A percentile compares a stretch with the other conserved stretches of the same genome.
These are phyloP conservation scores for Nigrospora oryzae DNA, from an alignment of 2,329 filamentous ascomycete genomes.

Conservation along the genomic window DNA sequence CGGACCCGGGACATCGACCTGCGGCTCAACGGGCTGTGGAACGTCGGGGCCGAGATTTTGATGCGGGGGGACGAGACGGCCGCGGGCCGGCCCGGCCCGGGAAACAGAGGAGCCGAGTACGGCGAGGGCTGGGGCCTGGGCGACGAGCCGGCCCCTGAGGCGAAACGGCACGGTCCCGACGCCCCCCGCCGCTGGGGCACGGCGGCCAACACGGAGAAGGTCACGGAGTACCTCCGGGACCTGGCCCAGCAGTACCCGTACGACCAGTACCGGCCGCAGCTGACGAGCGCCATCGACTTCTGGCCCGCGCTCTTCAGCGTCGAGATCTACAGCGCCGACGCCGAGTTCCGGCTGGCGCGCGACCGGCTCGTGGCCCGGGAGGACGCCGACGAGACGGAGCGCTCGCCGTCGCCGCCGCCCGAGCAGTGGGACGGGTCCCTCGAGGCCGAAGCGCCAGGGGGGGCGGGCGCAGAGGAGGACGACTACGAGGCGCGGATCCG, in stretches of 20 bases:
- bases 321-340: slow-evolving; percentile 69
- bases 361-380: slow-evolving; percentile 19
- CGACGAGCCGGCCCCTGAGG: too few relatives aligned
- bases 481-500: not conserved
- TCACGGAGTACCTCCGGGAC: slow-evolving; percentile 62
- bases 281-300: slow-evolving; percentile 63
- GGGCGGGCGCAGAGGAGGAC: slow-evolving; percentile 6
- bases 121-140: too few relatives aligned
- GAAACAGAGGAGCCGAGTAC: not conserved
- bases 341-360: slow-evolving; percentile 42
- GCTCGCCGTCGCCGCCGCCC: slow-evolving; percentile 3
- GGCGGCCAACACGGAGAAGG: slow-evolving; percentile 33
- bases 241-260: slow-evolving; percentile 72
- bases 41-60: slow-evolving; percentile 75
- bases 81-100: not conserved
- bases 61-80: slow-evolving; percentile 45
- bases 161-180: not conserved
- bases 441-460: slow-evolving; percentile 10
- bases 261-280: slow-evolving; percentile 48
- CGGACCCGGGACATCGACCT: slow-evolving; percentile 57
- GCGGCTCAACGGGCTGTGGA: slow-evolving; percentile 65
- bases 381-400: slow-evolving; percentile 10
- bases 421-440: slow-evolving; percentile 3
- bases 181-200: slow-evolving; percentile 28
- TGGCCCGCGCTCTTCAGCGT: slow-evolving; percentile 73